A percentile compares a stretch with the other conserved stretches of the same genome.
phyloP scores from a whole-genome alignment of 768 basidiomycete species.

The Lactifluus volemus region DNA sequence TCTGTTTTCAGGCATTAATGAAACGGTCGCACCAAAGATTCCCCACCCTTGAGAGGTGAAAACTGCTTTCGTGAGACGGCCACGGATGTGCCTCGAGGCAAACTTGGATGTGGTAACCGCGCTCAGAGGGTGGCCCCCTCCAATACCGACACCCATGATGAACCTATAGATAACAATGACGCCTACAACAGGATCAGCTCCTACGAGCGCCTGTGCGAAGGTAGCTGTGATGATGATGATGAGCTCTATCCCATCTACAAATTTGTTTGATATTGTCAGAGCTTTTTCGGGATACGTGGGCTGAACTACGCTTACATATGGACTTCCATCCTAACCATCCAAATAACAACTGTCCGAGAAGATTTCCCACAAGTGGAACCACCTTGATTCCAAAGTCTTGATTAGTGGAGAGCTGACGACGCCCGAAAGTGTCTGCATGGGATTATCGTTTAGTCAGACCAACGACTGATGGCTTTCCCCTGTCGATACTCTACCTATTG shows the following conservation, averaged over 20 bases:
- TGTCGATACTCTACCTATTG: background rate
- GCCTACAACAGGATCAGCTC: slow-evolving; percentile 52
- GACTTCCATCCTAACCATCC: slow-evolving; percentile 37
- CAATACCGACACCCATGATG: slow-evolving; percentile 76
- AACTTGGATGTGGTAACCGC: slow-evolving; percentile 89
- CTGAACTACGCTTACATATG: slow-evolving; percentile 50
- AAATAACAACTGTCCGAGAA: slow-evolving; percentile 35
- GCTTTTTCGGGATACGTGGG: too few species aligned
- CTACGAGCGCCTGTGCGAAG: slow-evolving; percentile 74
- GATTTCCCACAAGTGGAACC: slow-evolving; percentile 32
- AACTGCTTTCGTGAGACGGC: slow-evolving; percentile 82
- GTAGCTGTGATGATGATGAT: slow-evolving; percentile 77
- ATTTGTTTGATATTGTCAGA: background rate
- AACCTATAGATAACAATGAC: slow-evolving; percentile 82
- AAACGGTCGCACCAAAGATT: slow-evolving; percentile 48
- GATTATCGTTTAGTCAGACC: background rate
- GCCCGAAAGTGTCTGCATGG: background rate
- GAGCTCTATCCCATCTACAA: slow-evolving; percentile 56
- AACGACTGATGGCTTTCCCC: background rate
- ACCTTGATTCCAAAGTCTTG: slow-evolving; percentile 34
- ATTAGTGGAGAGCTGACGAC: background rate
- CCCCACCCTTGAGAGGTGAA: slow-evolving; percentile 90
- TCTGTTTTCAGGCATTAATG: background rate
- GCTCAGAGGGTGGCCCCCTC: slow-evolving; percentile 80
- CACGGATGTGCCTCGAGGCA: slow-evolving; percentile 64